Base-by-base conservation (phyloP, 805 yeast genomes). In the Saturnispora zaruensis region DNA sequence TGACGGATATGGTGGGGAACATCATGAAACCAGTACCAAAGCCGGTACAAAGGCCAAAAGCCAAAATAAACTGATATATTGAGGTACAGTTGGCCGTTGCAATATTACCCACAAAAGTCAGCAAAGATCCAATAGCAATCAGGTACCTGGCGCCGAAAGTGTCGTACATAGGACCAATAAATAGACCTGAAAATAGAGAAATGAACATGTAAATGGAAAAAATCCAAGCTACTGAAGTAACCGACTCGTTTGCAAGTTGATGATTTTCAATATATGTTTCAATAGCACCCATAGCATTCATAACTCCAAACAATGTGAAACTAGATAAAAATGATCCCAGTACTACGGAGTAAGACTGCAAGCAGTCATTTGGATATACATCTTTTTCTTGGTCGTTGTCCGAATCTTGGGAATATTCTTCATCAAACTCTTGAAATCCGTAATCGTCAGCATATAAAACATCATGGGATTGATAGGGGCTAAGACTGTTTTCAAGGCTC, bases 201-300 rank as follows among this genome's bases (percentile, higher is more conserved):
- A 81, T 61, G 40, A 79, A 76, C 50, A 76, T 64, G 58, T 72
- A 77, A 34, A 82, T 61, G 1, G 87, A 81, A 55, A 82, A 82
- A 34, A 82, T 75, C 88, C 88, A 82, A 2, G 85, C 75, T 7
- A 81, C 72, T 1, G 77, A 65, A 1, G 82, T 72, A 3, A 79
- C 69, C 4, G 69, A 59, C 6, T 67, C 66, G 41, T 72, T 55
- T 0, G 66, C 65, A 51, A 82, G 64, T 59, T 81, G 86, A 60
- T 82, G 74, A 11, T 65, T 66, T 21, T 81, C 73, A 6, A 82
- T 71, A 56, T 79, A 79, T 0, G 82, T 73, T 63, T 82, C 82
- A 38, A 82, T 70, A 5, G 79, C 86, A 55, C 87, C 87, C 16
- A 76, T 66, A 4, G 82, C 64, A 59, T 81, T 81, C 54, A 78